Evolutionary conservation across 2,329 filamentous ascomycete species (phyloP).

Genomic region (Fusarium liriodendri): DNA sequence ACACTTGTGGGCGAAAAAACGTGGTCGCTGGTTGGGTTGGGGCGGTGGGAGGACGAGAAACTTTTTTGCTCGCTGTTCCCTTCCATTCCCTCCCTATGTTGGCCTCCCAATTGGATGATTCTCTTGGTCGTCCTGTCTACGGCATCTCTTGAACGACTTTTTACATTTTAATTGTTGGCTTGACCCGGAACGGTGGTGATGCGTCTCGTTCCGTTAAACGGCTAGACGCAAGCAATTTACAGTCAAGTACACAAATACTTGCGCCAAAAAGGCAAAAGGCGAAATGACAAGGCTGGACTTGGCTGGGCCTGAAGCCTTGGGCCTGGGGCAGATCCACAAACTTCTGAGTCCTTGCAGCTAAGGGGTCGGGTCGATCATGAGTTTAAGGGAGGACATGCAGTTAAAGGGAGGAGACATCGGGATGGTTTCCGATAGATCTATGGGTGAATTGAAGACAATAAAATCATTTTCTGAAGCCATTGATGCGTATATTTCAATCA

Average conservation of each 20-base stretch:
- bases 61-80: constrained; percentile 3
- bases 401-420: constrained; percentile 8
- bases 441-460: not conserved
- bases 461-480: not conserved
- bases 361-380: constrained; percentile 32
- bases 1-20: constrained; percentile 36
- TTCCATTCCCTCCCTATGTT: constrained; percentile 10
- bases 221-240: constrained; percentile 35
- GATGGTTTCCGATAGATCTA: not conserved
- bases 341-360: constrained; percentile 30
- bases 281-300: constrained; percentile 32
- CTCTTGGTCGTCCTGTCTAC: not conserved
- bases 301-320: constrained; percentile 25
- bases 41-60: constrained; percentile 35
- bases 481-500: not conserved
- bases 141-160: not conserved
- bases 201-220: constrained; percentile 6
- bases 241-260: constrained; percentile 23
- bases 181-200: constrained; percentile 14
- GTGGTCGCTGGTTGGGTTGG: constrained; percentile 36
- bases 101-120: not conserved
- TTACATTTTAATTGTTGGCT: not conserved
- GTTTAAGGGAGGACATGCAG: constrained; percentile 5
- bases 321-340: constrained; percentile 37
- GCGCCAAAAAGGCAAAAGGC: constrained; percentile 33